Conservation (phyloP, 352 stramenopile genomes). For the Phytopythium boreale region DNA sequence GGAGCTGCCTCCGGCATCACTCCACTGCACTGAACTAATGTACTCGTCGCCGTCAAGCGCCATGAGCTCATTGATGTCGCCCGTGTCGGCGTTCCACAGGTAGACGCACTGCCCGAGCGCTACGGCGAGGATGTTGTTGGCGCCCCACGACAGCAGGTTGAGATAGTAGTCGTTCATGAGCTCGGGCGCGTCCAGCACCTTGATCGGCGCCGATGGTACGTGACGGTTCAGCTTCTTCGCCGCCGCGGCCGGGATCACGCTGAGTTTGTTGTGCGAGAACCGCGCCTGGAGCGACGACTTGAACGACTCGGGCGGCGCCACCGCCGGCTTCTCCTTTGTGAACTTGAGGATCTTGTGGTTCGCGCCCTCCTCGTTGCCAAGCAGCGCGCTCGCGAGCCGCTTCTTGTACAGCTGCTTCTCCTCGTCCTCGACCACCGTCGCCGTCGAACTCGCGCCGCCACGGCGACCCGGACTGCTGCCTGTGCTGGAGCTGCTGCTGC, state of each 20-base stretch:
- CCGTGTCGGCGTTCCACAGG: slow-evolving; percentile 96
- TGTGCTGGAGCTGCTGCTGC: slow-evolving; percentile 13
- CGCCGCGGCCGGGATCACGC: slow-evolving; percentile 51
- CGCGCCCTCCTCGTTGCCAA: slow-evolving; percentile 69
- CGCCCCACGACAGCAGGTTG: slow-evolving; percentile 97
- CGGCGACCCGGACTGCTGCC: slow-evolving; percentile 17
- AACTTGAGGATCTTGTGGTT: slow-evolving; percentile 97
- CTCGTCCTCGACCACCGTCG: slow-evolving; percentile 45
- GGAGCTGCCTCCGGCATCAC: slow-evolving; percentile 76
- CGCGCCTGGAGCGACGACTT: slow-evolving; percentile 92
- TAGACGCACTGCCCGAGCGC: slow-evolving; percentile 97
- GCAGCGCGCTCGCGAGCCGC: slow-evolving; percentile 70
- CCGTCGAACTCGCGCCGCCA: slow-evolving; percentile 8
- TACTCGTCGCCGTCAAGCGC: slow-evolving; percentile 90
- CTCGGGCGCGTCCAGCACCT: slow-evolving; percentile 97
- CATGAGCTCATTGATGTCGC: slow-evolving; percentile 95
- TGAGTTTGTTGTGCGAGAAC: slow-evolving; percentile 96
- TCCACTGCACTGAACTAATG: slow-evolving; percentile 97
- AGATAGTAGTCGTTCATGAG: slow-evolving; percentile 99
- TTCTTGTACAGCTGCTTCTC: slow-evolving; percentile 85
- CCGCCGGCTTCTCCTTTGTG: slow-evolving; percentile 94
- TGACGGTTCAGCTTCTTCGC: slow-evolving; percentile 91
- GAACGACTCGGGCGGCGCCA: slow-evolving; percentile 91
- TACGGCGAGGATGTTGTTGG: slow-evolving; percentile 96
- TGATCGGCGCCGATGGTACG: slow-evolving; percentile 95